Percentiles rank a stretch among this genome's conserved stretches.
Evolutionary conservation across 164 flowering plant genomes (phyloP).

Genomic region (Magnolia kwangsiensis): DNA sequence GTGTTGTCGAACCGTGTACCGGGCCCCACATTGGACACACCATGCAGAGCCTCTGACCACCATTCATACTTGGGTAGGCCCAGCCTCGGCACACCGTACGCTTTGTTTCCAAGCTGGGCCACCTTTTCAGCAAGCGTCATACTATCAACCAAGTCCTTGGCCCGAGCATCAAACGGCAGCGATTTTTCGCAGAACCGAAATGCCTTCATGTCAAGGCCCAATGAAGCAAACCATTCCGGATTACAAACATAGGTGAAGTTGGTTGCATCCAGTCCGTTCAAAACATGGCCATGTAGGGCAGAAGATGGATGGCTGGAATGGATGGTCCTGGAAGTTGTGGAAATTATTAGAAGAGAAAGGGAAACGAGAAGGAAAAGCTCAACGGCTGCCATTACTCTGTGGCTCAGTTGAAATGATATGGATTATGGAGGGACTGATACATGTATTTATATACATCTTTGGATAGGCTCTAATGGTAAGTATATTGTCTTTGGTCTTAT

Average conservation of each 20-base stretch:
- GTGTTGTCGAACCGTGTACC: conserved; percentile 13
- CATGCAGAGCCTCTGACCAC: conserved; percentile 42
- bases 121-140: conserved; percentile 16
- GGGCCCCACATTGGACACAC: conserved; percentile 24
- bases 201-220: conserved; percentile 4
- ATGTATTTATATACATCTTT: background rate
- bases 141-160: conserved; percentile 13
- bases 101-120: conserved; percentile 14
- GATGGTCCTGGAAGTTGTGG: background rate
- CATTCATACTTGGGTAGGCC: conserved; percentile 22
- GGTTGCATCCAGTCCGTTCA: background rate
- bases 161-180: conserved; percentile 1
- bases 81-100: conserved; percentile 10
- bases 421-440: background rate
- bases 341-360: background rate
- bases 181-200: conserved; percentile 9
- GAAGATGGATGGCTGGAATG: background rate
- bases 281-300: background rate
- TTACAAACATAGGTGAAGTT: background rate
- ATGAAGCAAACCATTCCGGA: background rate
- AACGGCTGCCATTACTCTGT: background rate
- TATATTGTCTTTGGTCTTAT: too few relatives aligned
- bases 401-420: background rate
- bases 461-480: too few relatives aligned
- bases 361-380: background rate